Evolutionary conservation across 2,329 filamentous ascomycete species (phyloP), one percentile per base, ranked within the genome.

Genomic region (Xylariaceae sp.): DNA sequence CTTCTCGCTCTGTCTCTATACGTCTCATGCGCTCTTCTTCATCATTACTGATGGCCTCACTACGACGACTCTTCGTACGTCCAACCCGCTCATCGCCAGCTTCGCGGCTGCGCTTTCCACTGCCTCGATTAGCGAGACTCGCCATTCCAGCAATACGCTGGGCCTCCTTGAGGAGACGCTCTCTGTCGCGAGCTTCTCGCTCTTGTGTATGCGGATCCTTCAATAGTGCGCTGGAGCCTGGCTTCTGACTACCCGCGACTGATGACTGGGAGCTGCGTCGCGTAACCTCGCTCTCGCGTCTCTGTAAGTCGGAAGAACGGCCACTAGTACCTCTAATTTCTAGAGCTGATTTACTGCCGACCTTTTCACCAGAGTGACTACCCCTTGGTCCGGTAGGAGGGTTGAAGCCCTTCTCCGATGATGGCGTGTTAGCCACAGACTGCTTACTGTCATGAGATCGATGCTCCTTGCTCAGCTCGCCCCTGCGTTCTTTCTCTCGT

Each of bases 171-270:
- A 87, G 76, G 55, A 89, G 76, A 30, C 88, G 79, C 71, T 88
- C 86, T 51, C 86, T 79, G 67, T 88, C 82, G 13, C 85, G 77
- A 10, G 82, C 83, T 69, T 89, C 87, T 18, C 88, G 83, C 72
- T 90, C 88, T 0, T 86, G 76, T 1, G 87, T 87, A 71, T 89
- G 87, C n/a, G 83, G 79, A 64, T 88, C 85, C 60, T 77, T 78
- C 45, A 65, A 54, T 34, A 67, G 44, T 4, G 53, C 51, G 55
- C 58, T 47, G 53, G 63, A 30, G 54, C 52, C n/a, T 35, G 64
- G 53, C 60, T 71, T 67, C 57, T 67, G 57, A 18, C 53, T 49
- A 54, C 62, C 65, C 53, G 65, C 54, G 56, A 64, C 53, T 42
- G 73, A 74, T 5, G 72, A 67, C 58, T 75, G 72, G 3, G 75